Conservation (phyloP, 768 basidiomycete species). For the Russula abietina region DNA sequence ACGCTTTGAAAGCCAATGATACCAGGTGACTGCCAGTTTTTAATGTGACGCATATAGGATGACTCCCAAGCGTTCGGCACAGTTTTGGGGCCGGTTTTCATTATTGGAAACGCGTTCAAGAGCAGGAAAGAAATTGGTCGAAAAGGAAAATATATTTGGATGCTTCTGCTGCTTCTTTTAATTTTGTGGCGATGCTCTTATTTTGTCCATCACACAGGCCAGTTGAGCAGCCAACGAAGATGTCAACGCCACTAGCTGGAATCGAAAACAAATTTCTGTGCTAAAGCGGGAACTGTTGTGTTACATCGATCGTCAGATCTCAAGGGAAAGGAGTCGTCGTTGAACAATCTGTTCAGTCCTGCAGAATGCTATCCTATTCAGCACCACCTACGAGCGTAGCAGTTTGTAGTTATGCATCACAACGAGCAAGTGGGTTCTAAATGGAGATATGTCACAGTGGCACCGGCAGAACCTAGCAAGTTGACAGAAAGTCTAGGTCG, state of each 20-base stretch:
- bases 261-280: conserved; percentile 4
- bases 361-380: neutral
- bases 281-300: neutral
- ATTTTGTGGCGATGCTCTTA: conserved; percentile 4
- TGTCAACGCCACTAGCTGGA: conserved; percentile 1
- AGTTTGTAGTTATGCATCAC: neutral
- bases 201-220: neutral
- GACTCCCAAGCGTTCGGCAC: neutral
- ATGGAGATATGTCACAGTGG: conserved; percentile 7
- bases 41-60: neutral
- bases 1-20: neutral
- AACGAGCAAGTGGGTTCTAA: neutral
- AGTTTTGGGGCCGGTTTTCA: neutral
- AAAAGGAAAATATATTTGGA: neutral
- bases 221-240: neutral
- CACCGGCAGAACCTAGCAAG: neutral
- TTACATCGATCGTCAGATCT: conserved; percentile 7
- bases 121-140: neutral
- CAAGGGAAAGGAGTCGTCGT: neutral
- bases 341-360: conserved; percentile 1
- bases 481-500: conserved; percentile 4
- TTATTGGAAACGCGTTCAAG: neutral
- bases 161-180: conserved; percentile 9
- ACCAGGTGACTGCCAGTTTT: neutral
- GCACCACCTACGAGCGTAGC: neutral